phyloP scores from a whole-genome alignment of 2,329 filamentous ascomycete species.

The Verticillium dahliae region DNA sequence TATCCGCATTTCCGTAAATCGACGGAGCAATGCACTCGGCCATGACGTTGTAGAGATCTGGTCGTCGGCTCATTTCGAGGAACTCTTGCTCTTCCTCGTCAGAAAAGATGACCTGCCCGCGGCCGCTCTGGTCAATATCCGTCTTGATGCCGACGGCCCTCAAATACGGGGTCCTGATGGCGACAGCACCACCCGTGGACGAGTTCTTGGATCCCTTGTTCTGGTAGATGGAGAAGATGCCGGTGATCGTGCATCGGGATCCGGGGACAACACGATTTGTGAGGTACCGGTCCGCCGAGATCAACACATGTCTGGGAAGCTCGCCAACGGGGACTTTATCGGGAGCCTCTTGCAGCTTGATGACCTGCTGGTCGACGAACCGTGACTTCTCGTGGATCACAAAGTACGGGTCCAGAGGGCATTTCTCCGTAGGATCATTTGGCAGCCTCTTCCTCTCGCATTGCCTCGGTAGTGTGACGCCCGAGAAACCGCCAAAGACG shows the following conservation, averaged over 20 bases:
- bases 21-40: slow-evolving; percentile 91
- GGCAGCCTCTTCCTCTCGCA: slow-evolving; percentile 60
- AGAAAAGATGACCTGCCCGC: slow-evolving; percentile 76
- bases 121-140: slow-evolving; percentile 82
- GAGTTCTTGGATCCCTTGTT: slow-evolving; percentile 79
- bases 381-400: slow-evolving; percentile 89
- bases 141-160: slow-evolving; percentile 88
- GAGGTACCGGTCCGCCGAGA: slow-evolving; percentile 93
- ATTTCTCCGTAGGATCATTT: slow-evolving; percentile 66
- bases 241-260: slow-evolving; percentile 90
- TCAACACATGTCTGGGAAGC: slow-evolving; percentile 85
- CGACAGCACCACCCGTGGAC: slow-evolving; percentile 71
- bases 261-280: slow-evolving; percentile 95
- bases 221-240: slow-evolving; percentile 97
- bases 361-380: slow-evolving; percentile 96
- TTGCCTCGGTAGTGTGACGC: slow-evolving; percentile 73
- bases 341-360: slow-evolving; percentile 95
- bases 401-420: slow-evolving; percentile 91
- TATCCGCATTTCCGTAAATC: slow-evolving; percentile 92
- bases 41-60: slow-evolving; percentile 89
- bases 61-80: slow-evolving; percentile 77
- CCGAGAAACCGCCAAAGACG: slow-evolving; percentile 80
- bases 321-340: slow-evolving; percentile 97
- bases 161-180: slow-evolving; percentile 91
- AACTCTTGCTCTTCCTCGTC: slow-evolving; percentile 99